Evolutionary conservation across 164 flowering plant genomes (phyloP).

Genomic region (Platanus orientalis): DNA sequence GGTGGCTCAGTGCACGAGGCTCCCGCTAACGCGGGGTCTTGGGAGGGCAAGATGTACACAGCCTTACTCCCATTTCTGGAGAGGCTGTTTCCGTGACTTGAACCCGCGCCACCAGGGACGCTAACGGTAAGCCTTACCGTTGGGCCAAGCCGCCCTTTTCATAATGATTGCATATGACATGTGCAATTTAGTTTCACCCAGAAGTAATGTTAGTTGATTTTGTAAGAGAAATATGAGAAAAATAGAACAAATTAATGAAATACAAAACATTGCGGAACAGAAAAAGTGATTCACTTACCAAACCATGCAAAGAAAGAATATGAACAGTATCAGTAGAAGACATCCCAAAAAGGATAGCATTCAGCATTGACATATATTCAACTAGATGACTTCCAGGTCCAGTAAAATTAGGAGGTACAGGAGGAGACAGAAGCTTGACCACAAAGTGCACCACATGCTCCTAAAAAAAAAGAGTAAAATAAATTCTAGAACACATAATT

Average conservation of each 20-base stretch:
- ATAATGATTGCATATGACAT: not conserved
- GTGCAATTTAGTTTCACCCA: not conserved
- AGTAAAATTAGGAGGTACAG: conserved; percentile 52
- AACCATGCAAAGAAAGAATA: conserved; percentile 78
- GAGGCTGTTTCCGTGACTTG: no score
- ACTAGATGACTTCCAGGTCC: conserved; percentile 65
- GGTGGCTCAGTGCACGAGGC: no score
- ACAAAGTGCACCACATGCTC: conserved; percentile 68
- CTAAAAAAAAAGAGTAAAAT: conserved; percentile 34
- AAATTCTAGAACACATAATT: not conserved
- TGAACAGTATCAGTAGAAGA: conserved; percentile 72
- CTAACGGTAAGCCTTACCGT: no score
- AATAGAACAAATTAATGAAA: not conserved
- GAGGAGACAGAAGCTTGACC: conserved; percentile 77
- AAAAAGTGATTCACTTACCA: conserved; percentile 48
- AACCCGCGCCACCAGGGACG: no score
- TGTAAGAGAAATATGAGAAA: not conserved
- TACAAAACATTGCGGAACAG: not conserved
- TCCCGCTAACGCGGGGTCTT: no score
- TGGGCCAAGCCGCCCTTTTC: no score
- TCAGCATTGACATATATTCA: conserved; percentile 57
- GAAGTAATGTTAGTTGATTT: not conserved
- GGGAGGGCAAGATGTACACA: no score
- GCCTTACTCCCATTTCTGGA: no score
- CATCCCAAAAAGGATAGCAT: conserved; percentile 57